These are phyloP conservation scores for Jacaranda copaia DNA, from an alignment of 257 asterid genomes.

Conservation along the genomic window DNA sequence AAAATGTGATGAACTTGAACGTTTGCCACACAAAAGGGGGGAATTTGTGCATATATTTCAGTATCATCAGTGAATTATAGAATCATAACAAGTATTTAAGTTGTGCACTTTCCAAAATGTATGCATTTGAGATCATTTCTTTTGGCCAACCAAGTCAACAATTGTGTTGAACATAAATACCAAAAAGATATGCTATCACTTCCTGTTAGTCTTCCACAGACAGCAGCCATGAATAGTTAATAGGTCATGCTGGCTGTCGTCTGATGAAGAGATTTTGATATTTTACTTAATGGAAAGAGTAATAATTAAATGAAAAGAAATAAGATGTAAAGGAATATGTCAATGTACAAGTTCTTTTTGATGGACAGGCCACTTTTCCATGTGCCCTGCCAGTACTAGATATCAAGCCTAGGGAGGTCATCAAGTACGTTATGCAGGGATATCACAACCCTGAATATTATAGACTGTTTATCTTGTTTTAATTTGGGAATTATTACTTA, in stretches of 20 bases:
- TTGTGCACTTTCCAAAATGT: not conserved
- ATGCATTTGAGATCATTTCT: not conserved
- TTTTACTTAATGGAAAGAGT: slow-evolving; percentile 13
- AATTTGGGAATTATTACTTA: not conserved
- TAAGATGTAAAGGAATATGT: not conserved
- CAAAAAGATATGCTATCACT: not conserved
- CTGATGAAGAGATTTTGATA: not conserved
- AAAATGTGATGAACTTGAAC: not conserved
- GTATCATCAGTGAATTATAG: not conserved
- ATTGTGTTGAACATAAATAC: not conserved
- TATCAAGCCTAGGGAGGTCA: not conserved
- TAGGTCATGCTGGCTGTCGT: not conserved
- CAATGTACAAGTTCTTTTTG: not conserved
- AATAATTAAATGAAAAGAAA: not conserved
- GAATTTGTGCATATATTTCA: too few species aligned
- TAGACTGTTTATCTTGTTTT: not conserved
- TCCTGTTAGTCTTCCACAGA: not conserved
- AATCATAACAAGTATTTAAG: not conserved
- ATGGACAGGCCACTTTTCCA: not conserved
- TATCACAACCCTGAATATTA: not conserved
- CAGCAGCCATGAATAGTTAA: too few species aligned
- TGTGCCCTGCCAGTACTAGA: not conserved
- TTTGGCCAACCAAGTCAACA: not conserved
- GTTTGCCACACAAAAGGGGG: not conserved
- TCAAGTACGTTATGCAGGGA: not conserved